Percentiles rank a stretch among this genome's conserved stretches.
These are phyloP conservation scores for Coemansia asiatica DNA, from an alignment of 192 early-diverging fungal genomes.

Conservation along the genomic window DNA sequence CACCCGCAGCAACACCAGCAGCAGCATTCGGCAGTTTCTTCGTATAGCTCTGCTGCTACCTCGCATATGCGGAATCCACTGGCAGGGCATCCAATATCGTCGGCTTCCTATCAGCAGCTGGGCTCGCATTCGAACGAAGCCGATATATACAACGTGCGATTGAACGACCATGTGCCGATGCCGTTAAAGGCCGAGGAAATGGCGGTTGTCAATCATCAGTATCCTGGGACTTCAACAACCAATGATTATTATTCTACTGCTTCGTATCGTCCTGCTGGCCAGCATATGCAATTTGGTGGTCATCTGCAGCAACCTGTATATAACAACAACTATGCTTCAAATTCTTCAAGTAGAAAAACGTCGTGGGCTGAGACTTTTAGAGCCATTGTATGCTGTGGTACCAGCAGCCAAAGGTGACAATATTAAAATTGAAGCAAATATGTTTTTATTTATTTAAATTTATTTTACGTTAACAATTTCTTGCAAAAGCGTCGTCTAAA, in stretches of 20 bases:
- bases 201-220: constrained; percentile 35
- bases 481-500: too few relatives aligned
- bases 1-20: constrained; percentile 13
- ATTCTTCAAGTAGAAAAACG: constrained; percentile 2
- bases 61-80: constrained; percentile 1
- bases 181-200: constrained; percentile 47
- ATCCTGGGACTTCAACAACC: constrained; percentile 18
- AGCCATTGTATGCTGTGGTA: constrained; percentile 30
- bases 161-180: constrained; percentile 46
- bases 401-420: constrained; percentile 5
- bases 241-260: constrained; percentile 46
- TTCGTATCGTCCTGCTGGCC: constrained; percentile 29
- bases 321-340: constrained; percentile 29
- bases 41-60: constrained; percentile 10
- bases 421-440: neutral
- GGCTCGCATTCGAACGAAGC: constrained; percentile 18
- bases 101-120: constrained; percentile 20
- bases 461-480: neutral
- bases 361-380: constrained; percentile 27
- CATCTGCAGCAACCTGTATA: constrained; percentile 32
- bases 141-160: constrained; percentile 48
- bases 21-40: constrained; percentile 3
- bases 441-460: neutral
- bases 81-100: neutral
- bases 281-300: neutral